Evolutionary conservation across 345 rosid species (phyloP).

Genomic region (Garcia nutans): DNA sequence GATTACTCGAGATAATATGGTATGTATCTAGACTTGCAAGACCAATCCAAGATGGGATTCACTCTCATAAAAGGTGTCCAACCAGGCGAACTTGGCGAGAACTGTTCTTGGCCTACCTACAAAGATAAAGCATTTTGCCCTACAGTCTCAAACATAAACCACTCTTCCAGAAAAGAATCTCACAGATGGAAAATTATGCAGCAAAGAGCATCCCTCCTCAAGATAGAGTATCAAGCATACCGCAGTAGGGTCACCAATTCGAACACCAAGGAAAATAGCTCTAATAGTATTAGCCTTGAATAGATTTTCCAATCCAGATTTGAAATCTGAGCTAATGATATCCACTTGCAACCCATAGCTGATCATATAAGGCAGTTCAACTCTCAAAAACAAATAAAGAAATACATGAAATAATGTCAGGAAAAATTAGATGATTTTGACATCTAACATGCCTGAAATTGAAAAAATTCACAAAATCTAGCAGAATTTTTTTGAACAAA

Average conservation of each 20-base stretch:
- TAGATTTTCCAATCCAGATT: slow-evolving; percentile 89
- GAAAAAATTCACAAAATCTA: background rate
- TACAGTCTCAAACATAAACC: slow-evolving; percentile 7
- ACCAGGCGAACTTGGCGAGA: slow-evolving; percentile 98
- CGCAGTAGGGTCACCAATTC: slow-evolving; percentile 99
- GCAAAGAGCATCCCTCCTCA: background rate
- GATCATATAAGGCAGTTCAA: slow-evolving; percentile 27
- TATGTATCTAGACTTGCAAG: slow-evolving; percentile 61
- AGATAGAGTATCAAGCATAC: slow-evolving; percentile 42
- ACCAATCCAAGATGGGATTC: slow-evolving; percentile 99
- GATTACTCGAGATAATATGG: slow-evolving; percentile 3
- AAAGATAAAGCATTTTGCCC: background rate
- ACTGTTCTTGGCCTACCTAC: slow-evolving; percentile 97
- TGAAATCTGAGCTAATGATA: slow-evolving; percentile 81
- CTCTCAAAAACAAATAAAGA: background rate
- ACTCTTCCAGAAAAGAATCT: slow-evolving; percentile 2
- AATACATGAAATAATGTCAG: background rate
- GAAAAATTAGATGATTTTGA: background rate
- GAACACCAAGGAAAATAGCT: slow-evolving; percentile 97
- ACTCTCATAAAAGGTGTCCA: slow-evolving; percentile 99
- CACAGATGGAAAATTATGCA: background rate
- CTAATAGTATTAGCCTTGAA: slow-evolving; percentile 72
- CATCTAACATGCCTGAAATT: slow-evolving; percentile 2
- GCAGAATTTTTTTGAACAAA: background rate
- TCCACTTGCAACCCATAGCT: slow-evolving; percentile 84